phyloP scores from a whole-genome alignment of 2,329 filamentous ascomycete genomes.

The Coniella vitis region DNA sequence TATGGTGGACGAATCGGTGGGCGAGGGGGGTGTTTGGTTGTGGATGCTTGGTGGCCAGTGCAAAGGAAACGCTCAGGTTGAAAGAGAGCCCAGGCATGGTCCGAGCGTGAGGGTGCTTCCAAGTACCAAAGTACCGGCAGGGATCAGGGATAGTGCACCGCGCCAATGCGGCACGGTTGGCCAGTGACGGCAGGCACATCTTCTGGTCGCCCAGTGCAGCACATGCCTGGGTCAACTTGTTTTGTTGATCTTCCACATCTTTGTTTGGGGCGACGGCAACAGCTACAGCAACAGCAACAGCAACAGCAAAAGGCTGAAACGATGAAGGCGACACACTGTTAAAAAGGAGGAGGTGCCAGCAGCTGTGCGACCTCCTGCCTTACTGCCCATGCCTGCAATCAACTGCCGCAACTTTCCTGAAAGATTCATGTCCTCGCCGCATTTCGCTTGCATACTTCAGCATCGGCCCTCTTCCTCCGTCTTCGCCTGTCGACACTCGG shows the following conservation, averaged over 20 bases:
- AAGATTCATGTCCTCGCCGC: background rate
- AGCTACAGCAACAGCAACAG: background rate
- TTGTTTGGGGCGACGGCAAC: background rate
- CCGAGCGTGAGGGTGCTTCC: background rate
- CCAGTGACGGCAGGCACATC: background rate
- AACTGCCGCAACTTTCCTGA: background rate
- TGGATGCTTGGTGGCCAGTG: background rate
- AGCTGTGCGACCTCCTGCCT: too few relatives aligned
- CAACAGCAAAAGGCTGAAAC: background rate
- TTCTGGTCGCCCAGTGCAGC: slow-evolving; percentile 1
- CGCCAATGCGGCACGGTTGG: too few relatives aligned
- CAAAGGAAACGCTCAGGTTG: background rate
- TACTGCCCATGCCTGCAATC: background rate
- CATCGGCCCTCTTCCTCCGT: background rate
- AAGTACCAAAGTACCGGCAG: background rate
- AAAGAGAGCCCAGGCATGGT: background rate
- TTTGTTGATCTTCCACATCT: background rate
- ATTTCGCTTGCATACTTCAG: background rate
- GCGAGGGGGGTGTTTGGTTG: background rate
- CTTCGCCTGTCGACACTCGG: background rate
- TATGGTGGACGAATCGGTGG: background rate
- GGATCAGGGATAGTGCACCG: background rate
- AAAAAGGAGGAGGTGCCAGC: background rate
- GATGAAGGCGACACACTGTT: background rate
- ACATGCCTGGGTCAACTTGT: background rate